Base-by-base conservation (phyloP, 257 asterid genomes). In the Henckelia pumila region DNA sequence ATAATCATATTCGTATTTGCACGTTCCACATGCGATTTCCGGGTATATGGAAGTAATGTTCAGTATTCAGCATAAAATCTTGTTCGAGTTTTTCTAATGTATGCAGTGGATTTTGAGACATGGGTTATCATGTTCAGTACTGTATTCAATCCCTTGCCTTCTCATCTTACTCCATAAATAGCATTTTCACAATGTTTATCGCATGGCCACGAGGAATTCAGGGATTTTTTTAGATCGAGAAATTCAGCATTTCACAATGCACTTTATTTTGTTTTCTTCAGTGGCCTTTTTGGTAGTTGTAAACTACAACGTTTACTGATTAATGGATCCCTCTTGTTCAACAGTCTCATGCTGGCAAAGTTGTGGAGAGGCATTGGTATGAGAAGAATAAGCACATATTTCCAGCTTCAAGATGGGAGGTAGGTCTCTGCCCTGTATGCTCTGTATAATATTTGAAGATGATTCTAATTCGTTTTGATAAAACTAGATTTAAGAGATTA, bases 331-430 rank as follows among this genome's bases (percentile, higher is more conserved):
- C 32, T 4, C 60, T 69, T 70, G 21, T 75, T 64, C 59, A 49
- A 79, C 87, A 93, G 97, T 94, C 99, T 0, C 99, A 94, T 88
- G 99, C 99, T 76, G 99, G 99, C 63, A 94, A 94, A 83, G 99
- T 94, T 73, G 99, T 94, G 37, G 99, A 94, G 85, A 81, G 99
- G 76, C 99, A 94, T 75, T 94, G 99, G 97, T 94, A 94, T 64
- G 97, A 94, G 78, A 94, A 94, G 92, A 94, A 94, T 81, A 94
- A 94, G 77, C 99, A 94, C 79, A 94, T 94, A 28, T 94, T 94
- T 77, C 99, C 99, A 6, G 99, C 99, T 69, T 94, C 96, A 53
- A 86, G 99, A 66, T 94, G 99, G 99, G 99, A 94, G 98, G 98
- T 92, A 80, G 40, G n/a, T 40, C 52, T 40, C 52, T 11, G 19